Conservation (phyloP, 176 grass and related monocot genomes). For the Hsuehochloa calcarea region DNA sequence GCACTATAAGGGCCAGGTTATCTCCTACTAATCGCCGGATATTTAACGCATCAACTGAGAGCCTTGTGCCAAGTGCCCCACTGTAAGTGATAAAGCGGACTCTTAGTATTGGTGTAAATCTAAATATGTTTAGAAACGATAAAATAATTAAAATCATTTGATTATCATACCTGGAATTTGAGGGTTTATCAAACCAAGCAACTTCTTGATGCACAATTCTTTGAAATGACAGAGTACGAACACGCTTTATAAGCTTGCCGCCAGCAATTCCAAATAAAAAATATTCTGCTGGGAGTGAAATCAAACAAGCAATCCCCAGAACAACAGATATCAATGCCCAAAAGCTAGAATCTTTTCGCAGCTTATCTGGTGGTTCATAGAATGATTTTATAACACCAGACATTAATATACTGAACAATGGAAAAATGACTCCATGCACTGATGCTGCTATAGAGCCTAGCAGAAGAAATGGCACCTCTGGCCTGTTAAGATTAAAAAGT, state of each 20-base stretch:
- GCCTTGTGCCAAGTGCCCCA: conserved; percentile 76
- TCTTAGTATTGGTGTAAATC: not conserved
- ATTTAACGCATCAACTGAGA: conserved; percentile 76
- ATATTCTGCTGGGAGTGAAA: conserved; percentile 48
- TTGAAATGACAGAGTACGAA: conserved; percentile 58
- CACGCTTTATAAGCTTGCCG: conserved; percentile 70
- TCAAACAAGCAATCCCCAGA: conserved; percentile 40
- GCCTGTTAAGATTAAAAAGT: conserved; percentile 62
- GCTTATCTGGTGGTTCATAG: conserved; percentile 50
- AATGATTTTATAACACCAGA: conserved; percentile 63
- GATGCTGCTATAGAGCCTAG: conserved; percentile 67
- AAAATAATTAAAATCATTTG: not conserved
- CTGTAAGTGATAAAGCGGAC: conserved; percentile 35
- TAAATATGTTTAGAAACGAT: not conserved
- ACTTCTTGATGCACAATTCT: conserved; percentile 71
- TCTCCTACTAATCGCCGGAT: conserved; percentile 76
- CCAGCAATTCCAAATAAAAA: conserved; percentile 78
- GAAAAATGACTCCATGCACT: conserved; percentile 65
- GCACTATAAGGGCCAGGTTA: conserved; percentile 68
- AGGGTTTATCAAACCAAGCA: conserved; percentile 75
- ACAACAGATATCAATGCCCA: conserved; percentile 61
- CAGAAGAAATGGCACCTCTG: conserved; percentile 61
- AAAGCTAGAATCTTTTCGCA: conserved; percentile 62
- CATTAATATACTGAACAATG: conserved; percentile 58
- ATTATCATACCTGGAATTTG: conserved; percentile 65